Evolutionary conservation across 495 filamentous ascomycete species (phyloP), one percentile per base, ranked within the genome.

Genomic region (Cercophora newfieldiana): DNA sequence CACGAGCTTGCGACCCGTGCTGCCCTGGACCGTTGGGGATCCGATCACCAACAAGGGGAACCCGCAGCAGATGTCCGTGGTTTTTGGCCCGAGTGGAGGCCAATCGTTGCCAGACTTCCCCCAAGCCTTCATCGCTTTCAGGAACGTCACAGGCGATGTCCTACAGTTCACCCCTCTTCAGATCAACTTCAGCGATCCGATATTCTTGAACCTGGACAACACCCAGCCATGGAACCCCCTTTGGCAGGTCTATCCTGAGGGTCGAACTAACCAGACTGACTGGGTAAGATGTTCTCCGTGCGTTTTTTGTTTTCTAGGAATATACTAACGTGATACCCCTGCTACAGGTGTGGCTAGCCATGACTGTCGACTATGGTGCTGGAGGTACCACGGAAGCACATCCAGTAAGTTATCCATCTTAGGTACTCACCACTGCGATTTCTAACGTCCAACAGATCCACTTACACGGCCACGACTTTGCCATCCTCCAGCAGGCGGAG

Each of bases 381-480:
- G 21, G 6, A 44, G 48, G 33, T 48, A 3, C 31, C 33, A 26
- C 21, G 12, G 29, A 2, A 5, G 47, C 49, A 53, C 37, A 65
- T 31, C 63, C 63, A 12, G 63, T 65, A 51, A 51, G 55, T 54
- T 26, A 25, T 3, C 12, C 8, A 19, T 4, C 25, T 22, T 22
- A 2, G 4, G 4, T 30, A 47, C 19, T 22, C 16, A 37, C 55
- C 33, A 19, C 10, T 28, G 47, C 4, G 8, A 61, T 3, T 21
- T 21, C 19, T 22, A 5, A 29, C 28, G 12, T 18, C 21, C 21
- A 57, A 8, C 82, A 82, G 29, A 80, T 86, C 47, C 83, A 87
- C 64, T 76, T 89, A 10, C 83, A 86, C 71, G 85, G 84, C 16
- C 81, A 89, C 66, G 80, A 88, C 66, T 89, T 88, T 76, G 80